These are phyloP conservation scores for Entamoeba moshkovskii DNA, from an alignment of 208 protist species.

Conservation along the genomic window DNA sequence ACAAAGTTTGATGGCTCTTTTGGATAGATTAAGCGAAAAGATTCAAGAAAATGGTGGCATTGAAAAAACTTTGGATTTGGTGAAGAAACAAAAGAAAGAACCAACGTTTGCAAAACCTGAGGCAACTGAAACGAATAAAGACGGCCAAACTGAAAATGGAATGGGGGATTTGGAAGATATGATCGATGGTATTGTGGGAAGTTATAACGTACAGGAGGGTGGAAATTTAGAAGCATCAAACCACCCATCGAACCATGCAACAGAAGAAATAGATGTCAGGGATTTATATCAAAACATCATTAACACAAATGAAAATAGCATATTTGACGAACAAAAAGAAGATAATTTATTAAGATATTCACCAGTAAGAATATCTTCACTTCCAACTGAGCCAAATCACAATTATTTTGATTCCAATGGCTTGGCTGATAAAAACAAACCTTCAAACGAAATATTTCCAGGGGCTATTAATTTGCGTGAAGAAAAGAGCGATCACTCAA, in stretches of 20 bases:
- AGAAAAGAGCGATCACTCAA: neutral
- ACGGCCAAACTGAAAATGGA: neutral
- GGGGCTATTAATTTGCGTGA: neutral
- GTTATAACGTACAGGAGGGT: neutral
- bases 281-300: neutral
- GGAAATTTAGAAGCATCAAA: neutral
- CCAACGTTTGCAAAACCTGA: neutral
- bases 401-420: neutral
- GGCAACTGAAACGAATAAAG: neutral
- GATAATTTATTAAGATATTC: neutral
- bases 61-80: neutral
- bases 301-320: neutral
- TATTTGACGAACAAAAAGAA: neutral
- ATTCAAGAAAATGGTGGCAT: neutral
- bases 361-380: neutral
- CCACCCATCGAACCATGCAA: neutral
- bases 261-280: neutral
- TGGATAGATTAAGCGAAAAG: neutral
- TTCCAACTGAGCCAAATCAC: neutral
- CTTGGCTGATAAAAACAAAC: neutral
- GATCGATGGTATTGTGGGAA: neutral
- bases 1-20: neutral
- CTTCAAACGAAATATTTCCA: neutral
- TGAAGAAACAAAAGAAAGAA: neutral
- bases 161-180: neutral